Evolutionary conservation across 176 grass and related monocot species (phyloP).

Genomic region (Alopecurus myosuroides): DNA sequence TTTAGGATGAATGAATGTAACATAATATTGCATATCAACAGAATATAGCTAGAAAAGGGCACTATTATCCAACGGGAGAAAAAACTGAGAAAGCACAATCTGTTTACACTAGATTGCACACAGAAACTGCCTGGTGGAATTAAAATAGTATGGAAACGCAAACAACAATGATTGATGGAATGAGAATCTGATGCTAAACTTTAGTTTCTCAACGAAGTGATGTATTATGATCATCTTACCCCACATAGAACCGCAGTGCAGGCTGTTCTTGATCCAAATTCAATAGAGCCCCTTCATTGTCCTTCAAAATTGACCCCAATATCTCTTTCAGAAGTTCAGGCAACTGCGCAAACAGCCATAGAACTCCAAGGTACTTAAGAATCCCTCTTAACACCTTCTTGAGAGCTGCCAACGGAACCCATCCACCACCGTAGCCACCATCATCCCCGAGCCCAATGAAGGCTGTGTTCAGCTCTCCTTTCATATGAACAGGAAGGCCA

Average conservation of each 20-base stretch:
- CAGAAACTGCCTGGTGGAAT: background rate
- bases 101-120: background rate
- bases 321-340: conserved; percentile 99
- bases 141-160: background rate
- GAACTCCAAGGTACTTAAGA: conserved; percentile 97
- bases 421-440: conserved; percentile 97
- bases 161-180: background rate
- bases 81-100: background rate
- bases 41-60: background rate
- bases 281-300: conserved; percentile 93
- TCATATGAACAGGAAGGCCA: conserved; percentile 84
- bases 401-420: conserved; percentile 95
- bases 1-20: background rate
- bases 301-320: conserved; percentile 95
- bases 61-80: background rate
- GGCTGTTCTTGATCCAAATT: conserved; percentile 99
- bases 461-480: conserved; percentile 95
- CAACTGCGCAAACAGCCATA: conserved; percentile 99
- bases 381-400: conserved; percentile 98
- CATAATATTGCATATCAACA: background rate
- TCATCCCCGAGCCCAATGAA: conserved; percentile 99
- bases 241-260: conserved; percentile 95
- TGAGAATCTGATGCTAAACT: conserved; percentile 12
- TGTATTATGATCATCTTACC: conserved; percentile 50
- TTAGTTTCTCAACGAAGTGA: background rate